These are phyloP conservation scores for Podila verticillata DNA, from an alignment of 192 early-diverging fungal genomes.

Conservation along the genomic window DNA sequence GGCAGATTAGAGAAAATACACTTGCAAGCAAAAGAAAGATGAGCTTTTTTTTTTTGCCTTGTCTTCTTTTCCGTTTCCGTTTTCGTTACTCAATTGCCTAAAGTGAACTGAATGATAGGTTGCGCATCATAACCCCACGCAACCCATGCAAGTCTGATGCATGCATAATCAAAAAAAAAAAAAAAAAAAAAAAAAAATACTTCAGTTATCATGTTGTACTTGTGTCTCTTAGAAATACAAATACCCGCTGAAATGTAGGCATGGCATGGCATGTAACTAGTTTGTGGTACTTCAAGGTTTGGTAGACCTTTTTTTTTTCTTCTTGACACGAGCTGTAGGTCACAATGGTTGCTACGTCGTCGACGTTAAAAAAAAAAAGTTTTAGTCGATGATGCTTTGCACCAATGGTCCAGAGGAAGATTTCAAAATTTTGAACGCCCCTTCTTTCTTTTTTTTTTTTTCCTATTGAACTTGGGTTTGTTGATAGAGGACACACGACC, in stretches of 20 bases:
- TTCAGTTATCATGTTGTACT: background rate
- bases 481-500: no score
- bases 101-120: background rate
- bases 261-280: no score
- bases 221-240: background rate
- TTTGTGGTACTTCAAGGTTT: no score
- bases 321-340: no score
- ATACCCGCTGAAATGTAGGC: no score
- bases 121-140: no score
- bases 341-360: no score
- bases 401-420: background rate
- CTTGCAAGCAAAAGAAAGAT: background rate
- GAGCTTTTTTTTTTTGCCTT: background rate
- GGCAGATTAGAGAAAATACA: no score
- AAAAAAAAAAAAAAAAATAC: background rate
- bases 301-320: no score
- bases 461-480: background rate
- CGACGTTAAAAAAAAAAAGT: no score
- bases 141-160: background rate
- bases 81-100: background rate
- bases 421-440: background rate
- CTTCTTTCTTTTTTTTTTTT: conserved; percentile 1
- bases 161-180: background rate
- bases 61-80: no score
- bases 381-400: background rate